Percentiles rank a stretch among this genome's conserved stretches.
phyloP scores from a whole-genome alignment of 345 rosid species.

The Citrus inodora region DNA sequence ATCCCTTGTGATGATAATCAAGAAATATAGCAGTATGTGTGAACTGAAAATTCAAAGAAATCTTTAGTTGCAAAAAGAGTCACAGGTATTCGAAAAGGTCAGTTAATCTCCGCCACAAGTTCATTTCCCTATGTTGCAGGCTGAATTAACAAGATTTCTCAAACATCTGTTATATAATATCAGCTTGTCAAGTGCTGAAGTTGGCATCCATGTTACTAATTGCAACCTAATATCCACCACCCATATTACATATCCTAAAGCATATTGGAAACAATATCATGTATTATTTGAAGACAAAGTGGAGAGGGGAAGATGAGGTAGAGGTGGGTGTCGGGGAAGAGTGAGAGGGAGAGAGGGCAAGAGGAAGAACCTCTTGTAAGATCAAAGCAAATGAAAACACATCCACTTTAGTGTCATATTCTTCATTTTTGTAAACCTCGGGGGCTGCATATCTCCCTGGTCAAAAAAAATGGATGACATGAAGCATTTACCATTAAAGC shows the following conservation, averaged over 20 bases:
- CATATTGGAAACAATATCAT: neutral
- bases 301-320: neutral
- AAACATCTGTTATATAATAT: neutral
- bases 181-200: neutral
- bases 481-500: slow-evolving; percentile 9
- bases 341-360: slow-evolving; percentile 13
- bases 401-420: slow-evolving; percentile 76
- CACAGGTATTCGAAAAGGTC: neutral
- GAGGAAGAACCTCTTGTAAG: slow-evolving; percentile 65
- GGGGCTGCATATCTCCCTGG: slow-evolving; percentile 85
- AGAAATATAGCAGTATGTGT: neutral
- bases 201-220: neutral
- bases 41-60: neutral
- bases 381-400: slow-evolving; percentile 81
- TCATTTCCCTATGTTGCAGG: neutral
- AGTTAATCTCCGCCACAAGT: neutral
- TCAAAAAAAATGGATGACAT: slow-evolving; percentile 3
- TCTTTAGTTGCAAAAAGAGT: neutral
- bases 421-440: slow-evolving; percentile 75
- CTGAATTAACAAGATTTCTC: neutral
- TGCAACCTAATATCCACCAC: neutral
- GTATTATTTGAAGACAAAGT: neutral
- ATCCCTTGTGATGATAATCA: neutral
- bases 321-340: neutral
- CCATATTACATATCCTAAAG: neutral